Percentiles rank a stretch among this genome's conserved stretches.
phyloP scores from a whole-genome alignment of 2,329 filamentous ascomycete genomes.

The Fusarium nygamai region DNA sequence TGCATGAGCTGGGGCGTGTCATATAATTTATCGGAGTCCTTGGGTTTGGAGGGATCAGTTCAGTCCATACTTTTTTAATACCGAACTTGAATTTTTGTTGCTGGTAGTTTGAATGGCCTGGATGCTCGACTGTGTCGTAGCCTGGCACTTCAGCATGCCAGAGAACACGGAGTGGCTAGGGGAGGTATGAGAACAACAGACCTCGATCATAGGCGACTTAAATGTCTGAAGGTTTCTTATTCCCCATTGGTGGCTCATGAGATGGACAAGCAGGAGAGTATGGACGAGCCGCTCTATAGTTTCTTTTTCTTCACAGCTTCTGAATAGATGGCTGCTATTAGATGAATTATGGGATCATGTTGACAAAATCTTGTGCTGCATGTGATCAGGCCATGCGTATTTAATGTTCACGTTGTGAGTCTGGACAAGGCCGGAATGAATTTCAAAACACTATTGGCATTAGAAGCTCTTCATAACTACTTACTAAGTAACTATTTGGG shows the following conservation, averaged over 20 bases:
- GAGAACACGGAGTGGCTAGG: slow-evolving; percentile 30
- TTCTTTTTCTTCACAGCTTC: slow-evolving; percentile 39
- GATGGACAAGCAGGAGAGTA: slow-evolving; percentile 33
- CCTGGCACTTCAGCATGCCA: slow-evolving; percentile 32
- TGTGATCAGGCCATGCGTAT: neutral
- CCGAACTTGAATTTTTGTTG: slow-evolving; percentile 46
- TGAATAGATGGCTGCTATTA: slow-evolving; percentile 44
- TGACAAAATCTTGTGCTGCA: neutral
- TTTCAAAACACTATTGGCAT: neutral
- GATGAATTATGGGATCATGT: slow-evolving; percentile 18
- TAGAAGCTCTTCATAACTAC: neutral
- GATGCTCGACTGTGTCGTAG: slow-evolving; percentile 27
- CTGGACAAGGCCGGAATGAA: neutral
- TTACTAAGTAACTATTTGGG: neutral
- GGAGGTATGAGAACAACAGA: neutral
- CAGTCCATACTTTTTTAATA: slow-evolving; percentile 51
- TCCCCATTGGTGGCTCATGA: slow-evolving; percentile 15
- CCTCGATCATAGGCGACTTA: neutral
- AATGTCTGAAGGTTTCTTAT: neutral
- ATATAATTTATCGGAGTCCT: slow-evolving; percentile 54
- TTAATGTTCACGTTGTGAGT: neutral
- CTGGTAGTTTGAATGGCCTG: slow-evolving; percentile 33
- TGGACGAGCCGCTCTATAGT: slow-evolving; percentile 43
- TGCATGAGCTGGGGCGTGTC: slow-evolving; percentile 44
- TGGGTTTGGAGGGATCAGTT: slow-evolving; percentile 52